Conservation (phyloP, 176 grass and related monocot species). For the Hordeum marinum region DNA sequence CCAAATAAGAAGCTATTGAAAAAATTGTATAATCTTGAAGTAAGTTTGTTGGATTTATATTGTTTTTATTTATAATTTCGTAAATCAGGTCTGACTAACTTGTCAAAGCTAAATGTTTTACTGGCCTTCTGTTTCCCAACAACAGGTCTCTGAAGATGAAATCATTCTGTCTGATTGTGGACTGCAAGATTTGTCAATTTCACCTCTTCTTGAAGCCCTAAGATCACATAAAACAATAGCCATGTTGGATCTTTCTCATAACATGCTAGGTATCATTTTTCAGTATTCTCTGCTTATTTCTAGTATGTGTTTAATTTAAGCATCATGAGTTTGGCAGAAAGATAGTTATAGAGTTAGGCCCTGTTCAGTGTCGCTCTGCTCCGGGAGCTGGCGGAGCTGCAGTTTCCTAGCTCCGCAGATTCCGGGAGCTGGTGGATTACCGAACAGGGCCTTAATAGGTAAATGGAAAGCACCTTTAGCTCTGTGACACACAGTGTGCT, state of each 20-base stretch:
- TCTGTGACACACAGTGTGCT: neutral
- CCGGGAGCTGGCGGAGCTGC: too few species aligned
- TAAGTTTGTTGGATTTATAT: constrained; percentile 35
- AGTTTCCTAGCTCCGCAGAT: too few species aligned
- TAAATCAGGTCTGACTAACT: constrained; percentile 24
- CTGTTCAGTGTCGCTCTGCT: too few species aligned
- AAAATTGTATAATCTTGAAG: constrained; percentile 91
- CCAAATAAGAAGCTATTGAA: constrained; percentile 66
- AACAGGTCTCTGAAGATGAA: constrained; percentile 95
- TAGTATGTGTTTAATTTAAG: neutral
- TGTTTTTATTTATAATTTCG: constrained; percentile 15
- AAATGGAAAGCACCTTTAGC: constrained; percentile 15
- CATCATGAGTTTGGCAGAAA: neutral
- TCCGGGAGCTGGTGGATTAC: too few species aligned
- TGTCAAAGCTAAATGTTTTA: constrained; percentile 24
- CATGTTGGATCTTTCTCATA: constrained; percentile 94
- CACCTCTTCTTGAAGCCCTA: constrained; percentile 77
- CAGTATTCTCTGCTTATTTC: neutral
- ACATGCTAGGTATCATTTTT: constrained; percentile 69
- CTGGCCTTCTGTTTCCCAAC: constrained; percentile 23
- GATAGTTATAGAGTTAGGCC: constrained; percentile 6
- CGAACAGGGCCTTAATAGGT: constrained; percentile 4
- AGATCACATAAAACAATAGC: constrained; percentile 82
- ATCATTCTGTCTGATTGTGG: constrained; percentile 85
- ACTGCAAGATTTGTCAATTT: constrained; percentile 72